Conservation (phyloP, 2,329 filamentous ascomycete genomes). For the Aplosporella prunicola region DNA sequence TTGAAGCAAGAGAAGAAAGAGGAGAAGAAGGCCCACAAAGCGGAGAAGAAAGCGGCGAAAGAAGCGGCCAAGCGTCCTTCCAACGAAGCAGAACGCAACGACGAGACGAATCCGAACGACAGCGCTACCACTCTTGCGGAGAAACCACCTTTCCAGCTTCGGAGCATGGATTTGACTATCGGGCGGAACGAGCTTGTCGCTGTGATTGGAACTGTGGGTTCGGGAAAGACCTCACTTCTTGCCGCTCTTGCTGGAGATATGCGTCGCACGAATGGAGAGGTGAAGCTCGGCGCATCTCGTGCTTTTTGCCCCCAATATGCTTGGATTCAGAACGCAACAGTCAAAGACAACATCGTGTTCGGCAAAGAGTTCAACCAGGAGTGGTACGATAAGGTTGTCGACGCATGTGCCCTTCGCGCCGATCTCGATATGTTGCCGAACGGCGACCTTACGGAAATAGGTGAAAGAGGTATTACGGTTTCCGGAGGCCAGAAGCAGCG, state of each 20-base stretch:
- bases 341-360: constrained; percentile 85
- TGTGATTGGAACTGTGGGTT: constrained; percentile 82
- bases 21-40: constrained; percentile 27
- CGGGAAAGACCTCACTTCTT: constrained; percentile 82
- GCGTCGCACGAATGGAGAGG: constrained; percentile 67
- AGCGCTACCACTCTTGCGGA: constrained; percentile 19
- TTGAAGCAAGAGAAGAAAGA: constrained; percentile 13
- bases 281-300: constrained; percentile 66
- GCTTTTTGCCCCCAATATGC: constrained; percentile 95
- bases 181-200: constrained; percentile 69
- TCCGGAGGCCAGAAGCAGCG: constrained; percentile 94
- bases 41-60: constrained; percentile 36
- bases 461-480: constrained; percentile 89
- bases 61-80: constrained; percentile 35
- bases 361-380: constrained; percentile 61
- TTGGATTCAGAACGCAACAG: constrained; percentile 90
- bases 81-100: constrained; percentile 28
- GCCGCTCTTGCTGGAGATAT: constrained; percentile 89
- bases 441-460: constrained; percentile 84
- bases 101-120: constrained; percentile 15
- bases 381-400: constrained; percentile 80
- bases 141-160: constrained; percentile 63
- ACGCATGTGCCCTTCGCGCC: constrained; percentile 72
- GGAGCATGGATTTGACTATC: constrained; percentile 56
- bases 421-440: constrained; percentile 91